Conservation (phyloP, 1,284 basidiomycete genomes). For the Ganoderma boninense region DNA sequence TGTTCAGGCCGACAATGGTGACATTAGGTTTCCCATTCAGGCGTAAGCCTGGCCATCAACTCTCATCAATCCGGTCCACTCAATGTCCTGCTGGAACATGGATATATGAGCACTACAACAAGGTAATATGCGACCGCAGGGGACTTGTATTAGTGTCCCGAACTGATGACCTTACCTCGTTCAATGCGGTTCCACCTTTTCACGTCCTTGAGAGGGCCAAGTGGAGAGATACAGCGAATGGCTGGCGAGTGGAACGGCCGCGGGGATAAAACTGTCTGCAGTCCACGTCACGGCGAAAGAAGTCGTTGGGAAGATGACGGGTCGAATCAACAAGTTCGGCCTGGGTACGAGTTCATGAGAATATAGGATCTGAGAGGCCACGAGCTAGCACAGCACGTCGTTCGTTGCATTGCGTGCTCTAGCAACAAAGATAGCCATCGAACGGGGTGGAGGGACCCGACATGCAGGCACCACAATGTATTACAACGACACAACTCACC, state of each 20-base stretch:
- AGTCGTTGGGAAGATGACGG: neutral
- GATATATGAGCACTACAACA: neutral
- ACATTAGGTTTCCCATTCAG: conserved; percentile 62
- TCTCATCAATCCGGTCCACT: conserved; percentile 73
- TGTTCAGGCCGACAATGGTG: conserved; percentile 48
- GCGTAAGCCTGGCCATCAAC: conserved; percentile 66
- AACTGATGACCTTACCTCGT: conserved; percentile 70
- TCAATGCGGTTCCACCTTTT: conserved; percentile 60
- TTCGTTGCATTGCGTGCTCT: neutral
- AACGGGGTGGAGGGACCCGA: neutral
- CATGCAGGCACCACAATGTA: neutral
- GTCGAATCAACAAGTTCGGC: too few relatives aligned
- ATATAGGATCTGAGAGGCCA: neutral
- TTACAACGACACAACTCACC: neutral
- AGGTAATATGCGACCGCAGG: neutral
- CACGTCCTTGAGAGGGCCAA: conserved; percentile 63
- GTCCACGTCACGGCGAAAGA: conserved; percentile 53
- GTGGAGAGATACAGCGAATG: conserved; percentile 70
- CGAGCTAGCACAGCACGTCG: neutral
- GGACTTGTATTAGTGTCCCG: conserved; percentile 65
- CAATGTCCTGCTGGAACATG: conserved; percentile 53
- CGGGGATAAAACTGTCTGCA: conserved; percentile 64
- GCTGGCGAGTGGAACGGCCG: conserved; percentile 67
- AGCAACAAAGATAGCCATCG: neutral
- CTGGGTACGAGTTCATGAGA: neutral